These are phyloP conservation scores for Byssoonygena ceratinophila DNA, from an alignment of 2,329 filamentous ascomycete genomes.

Conservation along the genomic window DNA sequence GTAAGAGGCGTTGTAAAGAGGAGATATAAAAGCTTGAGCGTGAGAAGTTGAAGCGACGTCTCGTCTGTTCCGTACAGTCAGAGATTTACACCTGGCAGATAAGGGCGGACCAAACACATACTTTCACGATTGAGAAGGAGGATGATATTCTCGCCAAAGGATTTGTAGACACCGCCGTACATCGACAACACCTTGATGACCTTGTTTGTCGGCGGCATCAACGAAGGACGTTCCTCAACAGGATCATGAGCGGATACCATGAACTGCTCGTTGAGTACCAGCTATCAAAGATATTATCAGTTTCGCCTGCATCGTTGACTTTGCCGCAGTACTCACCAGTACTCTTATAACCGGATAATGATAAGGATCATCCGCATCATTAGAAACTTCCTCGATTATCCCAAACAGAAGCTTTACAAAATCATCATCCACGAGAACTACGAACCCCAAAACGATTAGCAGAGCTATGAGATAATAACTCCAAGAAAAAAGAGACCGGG, in stretches of 20 bases:
- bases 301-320: neutral
- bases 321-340: constrained; percentile 49
- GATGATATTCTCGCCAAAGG: constrained; percentile 96
- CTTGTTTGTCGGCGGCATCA: constrained; percentile 66
- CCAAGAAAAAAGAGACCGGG: too few relatives aligned
- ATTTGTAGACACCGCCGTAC: constrained; percentile 71
- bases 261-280: constrained; percentile 96
- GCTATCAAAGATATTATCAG: constrained; percentile 40
- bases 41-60: constrained; percentile 88
- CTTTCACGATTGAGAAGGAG: constrained; percentile 85
- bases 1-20: constrained; percentile 86
- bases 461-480: too few relatives aligned
- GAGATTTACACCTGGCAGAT: neutral
- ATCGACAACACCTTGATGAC: constrained; percentile 84
- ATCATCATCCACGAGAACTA: constrained; percentile 50
- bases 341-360: constrained; percentile 93
- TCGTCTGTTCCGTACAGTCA: constrained; percentile 44
- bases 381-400: constrained; percentile 76
- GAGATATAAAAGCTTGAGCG: constrained; percentile 88
- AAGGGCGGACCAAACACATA: constrained; percentile 20
- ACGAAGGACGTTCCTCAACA: constrained; percentile 26
- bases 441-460: neutral
- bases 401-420: constrained; percentile 77
- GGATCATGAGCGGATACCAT: constrained; percentile 64
- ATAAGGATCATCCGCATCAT: constrained; percentile 84